Base-by-base conservation (phyloP, 208 protist genomes). In the Acanthamoeba triangularis region DNA sequence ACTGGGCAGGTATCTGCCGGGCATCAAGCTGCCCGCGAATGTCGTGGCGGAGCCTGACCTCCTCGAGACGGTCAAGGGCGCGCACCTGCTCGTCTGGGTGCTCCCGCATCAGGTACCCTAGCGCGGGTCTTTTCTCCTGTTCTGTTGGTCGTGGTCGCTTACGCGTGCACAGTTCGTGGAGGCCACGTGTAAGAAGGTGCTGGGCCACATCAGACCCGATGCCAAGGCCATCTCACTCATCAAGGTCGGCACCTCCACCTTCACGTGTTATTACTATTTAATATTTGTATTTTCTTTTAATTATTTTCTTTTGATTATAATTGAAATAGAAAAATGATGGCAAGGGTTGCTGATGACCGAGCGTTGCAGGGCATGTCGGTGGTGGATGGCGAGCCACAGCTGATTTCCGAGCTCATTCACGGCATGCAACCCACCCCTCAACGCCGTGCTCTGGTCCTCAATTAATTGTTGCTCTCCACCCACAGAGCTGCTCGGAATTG, bases 71-170 rank as follows among this genome's bases (percentile, higher is more conserved):
- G 96, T 88, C 11, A 78, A 94, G 37, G 97, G 65, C 35, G 96
- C 97, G 23, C 78, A 96, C 56, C 37, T 98, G 52, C 97, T 98
- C 49, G 95, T 98, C 61, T 98, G 97, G 44, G 96, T 97, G 54
- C 30, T 97, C 28, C 97, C 97, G 28, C 97, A 98, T 59, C 97
- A 98, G 96, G 88, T 95, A 90, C 44, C 30, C 23, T 61, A 44
- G 54, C 41, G 44, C 35, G 16, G 3, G 30, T 13, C 10, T 41
- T 80, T 4, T 80, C 74, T 37, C 49, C 11, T 52, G 49, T 4
- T 52, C 7, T 52, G 49, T 52, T 11, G 7, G 7, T 80, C 41
- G 35, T n/a, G 28, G 18, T 33, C 37, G 69, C 52, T 67, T 69
- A 90, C 94, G 90, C 84, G 49, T 61, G n/a, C 18, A 96, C 41